phyloP scores from a whole-genome alignment of 2,329 filamentous ascomycete species.

The Helotiales sp. region DNA sequence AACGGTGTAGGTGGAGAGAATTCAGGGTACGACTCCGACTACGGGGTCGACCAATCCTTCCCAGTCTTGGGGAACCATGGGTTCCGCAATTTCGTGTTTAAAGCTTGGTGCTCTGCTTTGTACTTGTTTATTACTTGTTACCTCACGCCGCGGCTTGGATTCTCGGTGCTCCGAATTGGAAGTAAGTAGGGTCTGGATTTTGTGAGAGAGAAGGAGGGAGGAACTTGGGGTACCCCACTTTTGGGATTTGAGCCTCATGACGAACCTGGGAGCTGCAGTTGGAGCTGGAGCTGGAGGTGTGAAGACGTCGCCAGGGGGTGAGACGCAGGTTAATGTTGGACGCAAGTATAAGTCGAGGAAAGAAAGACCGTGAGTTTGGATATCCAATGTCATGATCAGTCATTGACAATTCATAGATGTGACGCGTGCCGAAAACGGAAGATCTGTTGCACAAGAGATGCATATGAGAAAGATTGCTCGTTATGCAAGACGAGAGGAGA shows the following conservation, averaged over 20 bases:
- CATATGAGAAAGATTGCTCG: constrained; percentile 26
- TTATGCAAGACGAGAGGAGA: constrained; percentile 28
- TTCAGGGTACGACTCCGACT: background rate
- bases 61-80: too few species aligned
- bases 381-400: background rate
- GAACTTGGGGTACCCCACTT: constrained; percentile 2
- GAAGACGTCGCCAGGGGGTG: background rate
- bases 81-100: background rate
- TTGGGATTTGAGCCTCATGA: constrained; percentile 2
- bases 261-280: constrained; percentile 3
- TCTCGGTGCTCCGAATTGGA: too few species aligned
- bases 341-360: constrained; percentile 32
- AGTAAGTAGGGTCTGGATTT: too few species aligned
- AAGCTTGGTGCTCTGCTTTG: background rate
- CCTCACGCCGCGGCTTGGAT: background rate
- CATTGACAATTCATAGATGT: constrained; percentile 16
- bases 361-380: constrained; percentile 26
- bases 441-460: constrained; percentile 31
- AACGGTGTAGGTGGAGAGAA: too few species aligned
- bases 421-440: constrained; percentile 32
- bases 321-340: constrained; percentile 24
- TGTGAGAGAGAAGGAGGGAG: background rate
- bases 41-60: too few species aligned
- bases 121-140: background rate
- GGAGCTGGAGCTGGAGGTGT: too few species aligned